Evolutionary conservation across 495 filamentous ascomycete species (phyloP), one percentile per base, ranked within the genome.

Genomic region (Neurospora sublineolata): DNA sequence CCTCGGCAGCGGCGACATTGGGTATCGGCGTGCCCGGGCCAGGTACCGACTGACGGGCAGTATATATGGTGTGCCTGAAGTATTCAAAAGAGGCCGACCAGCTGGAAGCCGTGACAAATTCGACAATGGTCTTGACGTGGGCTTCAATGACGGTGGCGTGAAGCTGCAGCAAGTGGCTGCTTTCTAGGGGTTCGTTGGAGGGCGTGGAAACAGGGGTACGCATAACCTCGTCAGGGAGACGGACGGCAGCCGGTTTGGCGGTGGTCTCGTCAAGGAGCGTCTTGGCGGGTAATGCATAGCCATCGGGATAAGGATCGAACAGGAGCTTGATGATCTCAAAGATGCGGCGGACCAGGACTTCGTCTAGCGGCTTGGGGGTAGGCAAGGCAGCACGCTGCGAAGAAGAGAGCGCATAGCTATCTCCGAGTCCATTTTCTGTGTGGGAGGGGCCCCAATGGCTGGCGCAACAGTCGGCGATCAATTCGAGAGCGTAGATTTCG

Each of bases 381-480:
- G 70, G 71, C 23, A 72, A 74, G 40, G 70, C 68, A 42, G 78
- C 73, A 30, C 74, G 75, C 44, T 74, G 75, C 14, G 72, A 38
- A 9, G 77, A 69, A 58, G 76, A 74, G 68, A 80, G 76, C 52
- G 52, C 52, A 64, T 64, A 64, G 30, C 52, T 64, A 64, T 64
- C 52, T 64, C 52, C 52, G 27, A 64, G 23, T 0, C 52, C 52
- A 33, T 64, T 64, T 64, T 64, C 52, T 36, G 52, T 33, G 27
- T 64, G 52, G 12, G 52, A 64, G 23, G 74, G 79, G 69, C 72
- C 74, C 87, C 87, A 89, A 75, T 89, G 82, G 64, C 84, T 85
- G 52, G 83, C 82, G 75, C 87, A 89, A 76, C 88, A 90, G 76
- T 90, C 88, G 74, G 88, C 87, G 67, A 88, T 83, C 52, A 90